Percentiles rank a stretch among this genome's conserved stretches.
Conservation (phyloP, 306 rosid species). For the Ormosia semicastrata region DNA sequence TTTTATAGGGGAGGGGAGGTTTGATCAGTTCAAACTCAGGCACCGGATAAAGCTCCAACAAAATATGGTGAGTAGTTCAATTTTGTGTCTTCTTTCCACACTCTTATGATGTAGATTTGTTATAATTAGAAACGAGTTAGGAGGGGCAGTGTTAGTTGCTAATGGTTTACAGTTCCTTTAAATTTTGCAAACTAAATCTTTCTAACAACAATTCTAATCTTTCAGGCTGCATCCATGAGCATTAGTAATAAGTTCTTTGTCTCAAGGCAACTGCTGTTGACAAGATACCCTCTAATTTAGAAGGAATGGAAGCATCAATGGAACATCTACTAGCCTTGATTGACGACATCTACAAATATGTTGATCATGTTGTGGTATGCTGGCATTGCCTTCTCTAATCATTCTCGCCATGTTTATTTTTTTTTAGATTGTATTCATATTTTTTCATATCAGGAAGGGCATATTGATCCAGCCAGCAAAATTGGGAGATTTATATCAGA, state of each 20-base stretch:
- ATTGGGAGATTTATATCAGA: constrained; percentile 59
- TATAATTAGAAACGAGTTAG: background rate
- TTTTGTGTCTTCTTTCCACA: too few relatives aligned
- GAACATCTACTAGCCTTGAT: constrained; percentile 61
- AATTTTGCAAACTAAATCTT: constrained; percentile 12
- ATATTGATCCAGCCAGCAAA: constrained; percentile 50
- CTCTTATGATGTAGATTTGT: too few relatives aligned
- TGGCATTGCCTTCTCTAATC: background rate
- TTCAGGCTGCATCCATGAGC: constrained; percentile 61
- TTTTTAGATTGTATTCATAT: background rate
- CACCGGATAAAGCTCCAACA: too few relatives aligned
- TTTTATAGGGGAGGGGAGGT: too few relatives aligned
- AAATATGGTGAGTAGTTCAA: too few relatives aligned
- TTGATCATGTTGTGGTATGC: constrained; percentile 64
- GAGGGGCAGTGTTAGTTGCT: constrained; percentile 65
- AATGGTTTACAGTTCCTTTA: background rate
- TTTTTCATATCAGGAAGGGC: constrained; percentile 57
- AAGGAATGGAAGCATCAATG: constrained; percentile 82
- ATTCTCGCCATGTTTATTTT: background rate
- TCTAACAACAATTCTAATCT: constrained; percentile 22
- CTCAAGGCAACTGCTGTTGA: constrained; percentile 55
- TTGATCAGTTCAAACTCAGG: too few relatives aligned
- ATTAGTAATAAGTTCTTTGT: background rate
- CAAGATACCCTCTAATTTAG: constrained; percentile 71
- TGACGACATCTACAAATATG: constrained; percentile 67